phyloP scores from a whole-genome alignment of 805 yeast species.

The Barnettozyma botsteinii region DNA sequence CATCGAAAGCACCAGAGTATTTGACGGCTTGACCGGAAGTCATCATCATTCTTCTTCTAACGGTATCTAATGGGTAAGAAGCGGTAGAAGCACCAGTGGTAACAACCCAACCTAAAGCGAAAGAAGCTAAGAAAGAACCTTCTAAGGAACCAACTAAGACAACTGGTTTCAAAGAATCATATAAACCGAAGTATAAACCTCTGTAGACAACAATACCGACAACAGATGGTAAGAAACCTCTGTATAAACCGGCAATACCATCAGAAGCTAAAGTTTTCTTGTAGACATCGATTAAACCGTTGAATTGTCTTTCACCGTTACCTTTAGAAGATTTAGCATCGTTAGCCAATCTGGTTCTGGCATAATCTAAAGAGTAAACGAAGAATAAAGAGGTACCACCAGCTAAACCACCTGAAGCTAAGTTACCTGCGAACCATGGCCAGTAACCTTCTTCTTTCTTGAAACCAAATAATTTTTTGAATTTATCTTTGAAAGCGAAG shows the following conservation, averaged over 20 bases:
- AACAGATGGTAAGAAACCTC: conserved; percentile 99
- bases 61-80: conserved; percentile 98
- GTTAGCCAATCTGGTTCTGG: conserved; percentile 98
- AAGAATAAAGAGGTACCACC: conserved; percentile 93
- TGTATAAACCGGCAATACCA: conserved; percentile 97
- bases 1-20: conserved; percentile 92
- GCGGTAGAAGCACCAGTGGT: conserved; percentile 98
- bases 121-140: conserved; percentile 91
- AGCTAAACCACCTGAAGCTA: conserved; percentile 98
- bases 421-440: conserved; percentile 95
- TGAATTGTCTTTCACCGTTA: conserved; percentile 90
- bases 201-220: conserved; percentile 97
- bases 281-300: conserved; percentile 95
- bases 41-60: conserved; percentile 99
- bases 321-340: conserved; percentile 89
- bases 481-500: conserved; percentile 97
- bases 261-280: conserved; percentile 91
- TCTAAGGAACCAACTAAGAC: conserved; percentile 90
- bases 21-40: conserved; percentile 98
- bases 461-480: conserved; percentile 94
- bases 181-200: conserved; percentile 98
- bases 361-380: conserved; percentile 96
- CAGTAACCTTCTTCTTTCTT: conserved; percentile 93
- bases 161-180: conserved; percentile 94
- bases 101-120: conserved; percentile 95